Evolutionary conservation across 2,329 filamentous ascomycete genomes (phyloP).

Genomic region (Arthrobotrys sinensis): DNA sequence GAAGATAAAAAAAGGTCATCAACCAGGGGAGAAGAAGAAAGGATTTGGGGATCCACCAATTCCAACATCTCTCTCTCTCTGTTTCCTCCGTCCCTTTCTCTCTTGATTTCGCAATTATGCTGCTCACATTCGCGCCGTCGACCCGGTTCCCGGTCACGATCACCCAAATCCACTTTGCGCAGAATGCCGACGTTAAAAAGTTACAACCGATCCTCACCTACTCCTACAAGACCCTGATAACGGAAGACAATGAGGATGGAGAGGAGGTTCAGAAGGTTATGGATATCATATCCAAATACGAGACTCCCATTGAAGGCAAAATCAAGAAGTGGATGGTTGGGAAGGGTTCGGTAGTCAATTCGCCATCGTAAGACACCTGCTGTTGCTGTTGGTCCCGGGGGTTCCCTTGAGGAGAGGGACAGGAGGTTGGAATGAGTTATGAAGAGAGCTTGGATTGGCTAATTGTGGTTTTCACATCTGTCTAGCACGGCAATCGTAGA

Average conservation of each 20-base stretch:
- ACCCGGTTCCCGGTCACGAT: conserved; percentile 95
- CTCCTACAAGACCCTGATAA: conserved; percentile 83
- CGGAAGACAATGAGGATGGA: conserved; percentile 78
- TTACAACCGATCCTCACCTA: conserved; percentile 87
- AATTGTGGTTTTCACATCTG: conserved; percentile 22
- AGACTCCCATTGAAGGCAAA: conserved; percentile 85
- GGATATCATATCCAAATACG: conserved; percentile 83
- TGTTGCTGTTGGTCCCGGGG: neutral
- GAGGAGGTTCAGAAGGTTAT: conserved; percentile 79
- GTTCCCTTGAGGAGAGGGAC: neutral
- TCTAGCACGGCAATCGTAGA: conserved; percentile 75
- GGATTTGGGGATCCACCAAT: conserved; percentile 23
- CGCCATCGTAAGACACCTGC: conserved; percentile 70
- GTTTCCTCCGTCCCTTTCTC: conserved; percentile 14
- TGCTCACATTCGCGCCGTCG: conserved; percentile 64
- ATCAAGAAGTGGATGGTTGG: conserved; percentile 79
- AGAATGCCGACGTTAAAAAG: conserved; percentile 81
- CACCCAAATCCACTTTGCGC: conserved; percentile 83
- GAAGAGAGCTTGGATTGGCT: conserved; percentile 62
- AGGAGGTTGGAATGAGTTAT: conserved; percentile 65
- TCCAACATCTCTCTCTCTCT: conserved; percentile 20
- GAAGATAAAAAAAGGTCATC: neutral
- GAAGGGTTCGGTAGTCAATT: conserved; percentile 78
- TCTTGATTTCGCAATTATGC: conserved; percentile 61
- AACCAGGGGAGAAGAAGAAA: conserved; percentile 6